These are phyloP conservation scores for Chaetoscypha palmicola DNA, from an alignment of 2,329 filamentous ascomycete genomes.

Conservation along the genomic window DNA sequence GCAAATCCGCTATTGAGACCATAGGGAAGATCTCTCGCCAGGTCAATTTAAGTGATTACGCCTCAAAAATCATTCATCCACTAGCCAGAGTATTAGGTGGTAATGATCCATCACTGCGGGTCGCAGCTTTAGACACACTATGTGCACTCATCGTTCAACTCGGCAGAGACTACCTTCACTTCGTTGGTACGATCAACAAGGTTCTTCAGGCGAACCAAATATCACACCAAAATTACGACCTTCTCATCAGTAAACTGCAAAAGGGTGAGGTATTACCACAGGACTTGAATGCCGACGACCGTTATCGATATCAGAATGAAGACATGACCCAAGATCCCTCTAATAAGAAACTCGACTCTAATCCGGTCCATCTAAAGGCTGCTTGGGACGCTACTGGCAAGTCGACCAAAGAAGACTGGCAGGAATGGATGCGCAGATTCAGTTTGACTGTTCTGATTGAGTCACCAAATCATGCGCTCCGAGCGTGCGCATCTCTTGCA, in stretches of 20 bases:
- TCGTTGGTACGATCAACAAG: conserved; percentile 89
- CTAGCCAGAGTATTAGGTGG: conserved; percentile 74
- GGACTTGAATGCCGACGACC: conserved; percentile 80
- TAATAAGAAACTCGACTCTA: conserved; percentile 92
- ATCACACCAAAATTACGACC: conserved; percentile 83
- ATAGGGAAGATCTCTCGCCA: conserved; percentile 90
- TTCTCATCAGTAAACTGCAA: conserved; percentile 85
- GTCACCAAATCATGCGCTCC: conserved; percentile 88
- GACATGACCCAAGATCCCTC: conserved; percentile 80
- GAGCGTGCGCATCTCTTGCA: conserved; percentile 86
- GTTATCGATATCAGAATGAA: conserved; percentile 70
- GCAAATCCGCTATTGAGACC: conserved; percentile 87
- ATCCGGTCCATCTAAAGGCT: conserved; percentile 91
- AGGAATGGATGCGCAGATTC: conserved; percentile 96
- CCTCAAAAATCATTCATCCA: conserved; percentile 92
- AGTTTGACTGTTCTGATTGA: conserved; percentile 92
- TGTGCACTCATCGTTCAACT: conserved; percentile 95
- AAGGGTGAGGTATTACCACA: conserved; percentile 94
- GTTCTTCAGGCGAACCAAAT: conserved; percentile 72
- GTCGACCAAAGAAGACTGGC: conserved; percentile 97
- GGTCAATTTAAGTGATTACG: conserved; percentile 95
- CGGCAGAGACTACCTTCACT: conserved; percentile 90
- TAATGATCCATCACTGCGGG: conserved; percentile 64
- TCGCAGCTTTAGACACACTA: conserved; percentile 84
- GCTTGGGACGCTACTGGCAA: conserved; percentile 97